phyloP scores from a whole-genome alignment of 2,329 filamentous ascomycete species.

The Claviceps humidiphila region DNA sequence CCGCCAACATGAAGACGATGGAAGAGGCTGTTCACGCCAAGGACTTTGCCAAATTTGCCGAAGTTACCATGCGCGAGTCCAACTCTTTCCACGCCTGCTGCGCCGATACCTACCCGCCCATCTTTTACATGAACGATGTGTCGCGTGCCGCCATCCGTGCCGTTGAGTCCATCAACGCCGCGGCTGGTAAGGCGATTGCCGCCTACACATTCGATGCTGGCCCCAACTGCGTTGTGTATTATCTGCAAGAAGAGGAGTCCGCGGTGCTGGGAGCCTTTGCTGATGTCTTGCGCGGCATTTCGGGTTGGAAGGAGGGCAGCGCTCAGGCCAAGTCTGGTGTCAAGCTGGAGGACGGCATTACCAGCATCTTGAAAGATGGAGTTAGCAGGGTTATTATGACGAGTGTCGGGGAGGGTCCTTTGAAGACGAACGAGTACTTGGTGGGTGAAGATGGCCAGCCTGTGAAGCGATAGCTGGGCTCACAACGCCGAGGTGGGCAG shows the following conservation, averaged over 20 bases:
- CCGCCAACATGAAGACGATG: conserved; percentile 71
- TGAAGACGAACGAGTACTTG: conserved; percentile 65
- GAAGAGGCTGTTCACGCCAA: conserved; percentile 62
- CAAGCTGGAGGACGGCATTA: conserved; percentile 52
- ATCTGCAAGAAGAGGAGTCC: conserved; percentile 64
- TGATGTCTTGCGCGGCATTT: conserved; percentile 45
- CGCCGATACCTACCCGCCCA: conserved; percentile 88
- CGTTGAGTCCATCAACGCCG: conserved; percentile 77
- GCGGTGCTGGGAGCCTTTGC: conserved; percentile 69
- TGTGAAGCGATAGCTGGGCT: conserved; percentile 16
- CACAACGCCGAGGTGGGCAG: neutral
- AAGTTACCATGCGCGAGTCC: conserved; percentile 90
- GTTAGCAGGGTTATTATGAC: conserved; percentile 86
- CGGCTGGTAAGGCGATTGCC: conserved; percentile 65
- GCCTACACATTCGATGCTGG: conserved; percentile 98
- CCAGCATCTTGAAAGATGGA: conserved; percentile 57
- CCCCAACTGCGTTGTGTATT: conserved; percentile 95
- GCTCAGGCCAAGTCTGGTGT: conserved; percentile 39
- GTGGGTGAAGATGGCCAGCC: conserved; percentile 52
- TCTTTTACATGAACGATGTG: conserved; percentile 97
- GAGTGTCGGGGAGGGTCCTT: conserved; percentile 77
- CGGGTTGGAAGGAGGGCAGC: conserved; percentile 56
- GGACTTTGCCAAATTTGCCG: conserved; percentile 78
- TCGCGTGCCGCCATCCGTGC: conserved; percentile 75
- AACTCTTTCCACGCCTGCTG: conserved; percentile 96